Conservation (phyloP, 2,329 filamentous ascomycete species). For the Colletotrichum cuscutae region DNA sequence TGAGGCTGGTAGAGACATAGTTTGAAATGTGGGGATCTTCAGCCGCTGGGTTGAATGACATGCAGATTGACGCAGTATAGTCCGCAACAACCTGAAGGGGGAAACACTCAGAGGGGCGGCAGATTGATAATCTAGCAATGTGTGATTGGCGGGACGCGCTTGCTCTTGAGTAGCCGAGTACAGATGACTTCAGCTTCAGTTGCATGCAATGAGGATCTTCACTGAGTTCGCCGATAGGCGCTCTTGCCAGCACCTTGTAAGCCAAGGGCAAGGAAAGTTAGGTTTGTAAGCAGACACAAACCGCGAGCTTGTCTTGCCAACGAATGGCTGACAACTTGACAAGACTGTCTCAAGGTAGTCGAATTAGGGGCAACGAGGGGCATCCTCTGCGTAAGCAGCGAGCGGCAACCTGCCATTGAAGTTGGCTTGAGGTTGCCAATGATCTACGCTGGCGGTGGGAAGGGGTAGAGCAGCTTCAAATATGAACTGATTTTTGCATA, state of each 20-base stretch:
- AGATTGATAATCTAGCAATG: not conserved
- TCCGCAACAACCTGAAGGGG: not conserved
- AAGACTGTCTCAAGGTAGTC: conserved; percentile 10
- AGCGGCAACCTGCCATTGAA: not conserved
- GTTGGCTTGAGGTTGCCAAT: not conserved
- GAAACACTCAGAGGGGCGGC: not conserved
- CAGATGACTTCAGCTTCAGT: conserved; percentile 16
- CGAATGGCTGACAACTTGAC: not conserved
- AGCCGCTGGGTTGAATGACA: conserved; percentile 15
- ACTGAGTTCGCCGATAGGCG: not conserved
- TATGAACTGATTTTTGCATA: conserved; percentile 34
- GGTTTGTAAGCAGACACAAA: not conserved
- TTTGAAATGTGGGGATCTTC: conserved; percentile 25
- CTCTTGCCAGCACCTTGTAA: not conserved
- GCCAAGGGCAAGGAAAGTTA: not conserved
- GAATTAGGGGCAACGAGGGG: not conserved
- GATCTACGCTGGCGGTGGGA: not conserved
- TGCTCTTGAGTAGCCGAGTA: not conserved
- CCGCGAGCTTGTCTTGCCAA: not conserved
- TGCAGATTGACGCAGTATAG: not conserved
- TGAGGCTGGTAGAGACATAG: conserved; percentile 12
- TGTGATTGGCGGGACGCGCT: not conserved
- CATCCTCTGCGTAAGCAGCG: not conserved
- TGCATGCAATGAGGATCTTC: conserved; percentile 10
- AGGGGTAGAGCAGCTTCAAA: conserved; percentile 28